Percentiles rank a stretch among this genome's conserved stretches.
phyloP scores from a whole-genome alignment of 225 moss, liverwort and hornwort genomes.

The Ulota crispa region DNA sequence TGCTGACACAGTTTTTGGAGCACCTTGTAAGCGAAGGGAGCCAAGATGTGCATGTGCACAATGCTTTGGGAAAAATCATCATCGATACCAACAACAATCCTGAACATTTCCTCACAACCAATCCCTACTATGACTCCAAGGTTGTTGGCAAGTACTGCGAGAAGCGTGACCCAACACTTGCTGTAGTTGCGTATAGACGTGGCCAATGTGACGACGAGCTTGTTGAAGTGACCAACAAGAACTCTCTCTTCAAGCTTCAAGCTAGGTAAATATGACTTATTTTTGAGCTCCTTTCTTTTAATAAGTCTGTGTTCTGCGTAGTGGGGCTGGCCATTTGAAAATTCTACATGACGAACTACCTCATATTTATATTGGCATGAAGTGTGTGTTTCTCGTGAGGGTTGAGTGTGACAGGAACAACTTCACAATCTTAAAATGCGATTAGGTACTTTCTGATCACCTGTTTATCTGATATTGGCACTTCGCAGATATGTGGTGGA shows the following conservation, averaged over 20 bases:
- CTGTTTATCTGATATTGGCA: not conserved
- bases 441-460: not conserved
- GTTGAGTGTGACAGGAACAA: not conserved
- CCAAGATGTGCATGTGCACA: conserved; percentile 99
- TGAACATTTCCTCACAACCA: conserved; percentile 96
- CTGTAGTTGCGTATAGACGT: conserved; percentile 95
- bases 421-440: not conserved
- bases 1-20: conserved; percentile 96
- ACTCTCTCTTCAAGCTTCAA: conserved; percentile 97
- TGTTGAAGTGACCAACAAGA: conserved; percentile 94
- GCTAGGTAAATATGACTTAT: conserved; percentile 71
- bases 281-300: not conserved
- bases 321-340: not conserved
- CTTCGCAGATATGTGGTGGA: conserved; percentile 89
- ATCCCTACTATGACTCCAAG: conserved; percentile 95
- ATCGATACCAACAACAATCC: conserved; percentile 97
- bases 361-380: not conserved
- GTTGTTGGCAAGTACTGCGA: conserved; percentile 99
- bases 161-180: conserved; percentile 95
- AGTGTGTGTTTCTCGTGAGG: not conserved
- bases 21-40: conserved; percentile 98
- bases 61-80: conserved; percentile 96
- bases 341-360: not conserved
- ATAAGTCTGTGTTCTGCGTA: not conserved
- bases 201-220: conserved; percentile 99